Conservation (phyloP, 176 grass and related monocot species). For the Ananas comosus region DNA sequence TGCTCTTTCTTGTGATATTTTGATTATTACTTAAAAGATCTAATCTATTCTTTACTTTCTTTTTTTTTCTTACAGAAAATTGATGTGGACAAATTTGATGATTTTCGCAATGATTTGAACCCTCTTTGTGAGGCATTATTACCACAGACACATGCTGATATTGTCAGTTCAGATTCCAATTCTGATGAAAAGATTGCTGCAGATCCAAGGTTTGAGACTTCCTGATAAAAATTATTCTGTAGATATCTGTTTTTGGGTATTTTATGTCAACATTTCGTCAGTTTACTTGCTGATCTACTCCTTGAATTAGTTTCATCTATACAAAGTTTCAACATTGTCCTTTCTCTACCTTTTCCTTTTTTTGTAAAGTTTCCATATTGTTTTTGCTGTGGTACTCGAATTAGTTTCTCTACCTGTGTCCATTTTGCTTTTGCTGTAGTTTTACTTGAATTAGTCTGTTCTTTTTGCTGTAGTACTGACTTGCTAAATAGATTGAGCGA, state of each 20-base stretch:
- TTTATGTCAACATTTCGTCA: not conserved
- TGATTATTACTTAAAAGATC: not conserved
- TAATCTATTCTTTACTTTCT: not conserved
- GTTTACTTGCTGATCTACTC: not conserved
- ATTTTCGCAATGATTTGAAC: slow-evolving; percentile 26
- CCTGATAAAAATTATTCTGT: not conserved
- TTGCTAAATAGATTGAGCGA: too few species aligned
- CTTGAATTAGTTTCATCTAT: not conserved
- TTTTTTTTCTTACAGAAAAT: slow-evolving; percentile 21
- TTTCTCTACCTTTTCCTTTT: not conserved
- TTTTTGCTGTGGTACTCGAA: not conserved
- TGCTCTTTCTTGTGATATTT: not conserved
- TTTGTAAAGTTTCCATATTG: not conserved
- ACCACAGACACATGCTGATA: slow-evolving; percentile 21
- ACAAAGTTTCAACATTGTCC: not conserved
- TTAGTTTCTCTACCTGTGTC: too few species aligned
- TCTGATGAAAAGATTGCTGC: slow-evolving; percentile 1
- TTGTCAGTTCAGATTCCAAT: slow-evolving; percentile 17
- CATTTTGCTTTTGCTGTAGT: too few species aligned
- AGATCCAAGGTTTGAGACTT: slow-evolving; percentile 3
- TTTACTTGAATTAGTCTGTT: too few species aligned
- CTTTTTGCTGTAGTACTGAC: too few species aligned
- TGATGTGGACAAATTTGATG: slow-evolving; percentile 43
- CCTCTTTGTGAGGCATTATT: slow-evolving; percentile 26
- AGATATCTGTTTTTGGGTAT: not conserved